Evolutionary conservation across 805 yeast genomes (phyloP).

Genomic region (Pichia kluyveri): DNA sequence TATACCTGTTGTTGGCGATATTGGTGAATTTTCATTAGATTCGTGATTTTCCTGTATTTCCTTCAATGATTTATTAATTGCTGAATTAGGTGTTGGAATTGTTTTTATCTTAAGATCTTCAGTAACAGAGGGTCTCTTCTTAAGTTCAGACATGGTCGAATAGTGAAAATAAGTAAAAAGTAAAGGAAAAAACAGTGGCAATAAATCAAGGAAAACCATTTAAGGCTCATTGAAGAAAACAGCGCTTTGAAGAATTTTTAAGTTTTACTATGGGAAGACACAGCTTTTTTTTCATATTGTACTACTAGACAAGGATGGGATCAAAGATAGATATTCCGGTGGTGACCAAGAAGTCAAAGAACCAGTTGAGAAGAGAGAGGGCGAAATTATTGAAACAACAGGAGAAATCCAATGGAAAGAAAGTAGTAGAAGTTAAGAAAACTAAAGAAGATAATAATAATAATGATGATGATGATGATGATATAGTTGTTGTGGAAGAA

Average conservation of each 20-base stretch:
- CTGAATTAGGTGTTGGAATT: not conserved
- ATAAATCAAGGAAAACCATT: no score
- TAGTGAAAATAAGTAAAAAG: not conserved
- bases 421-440: conserved; percentile 2
- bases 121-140: not conserved
- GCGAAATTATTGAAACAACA: conserved; percentile 24
- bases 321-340: not conserved
- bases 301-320: not conserved
- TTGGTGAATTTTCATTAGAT: not conserved
- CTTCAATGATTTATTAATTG: not conserved
- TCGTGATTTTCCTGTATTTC: not conserved
- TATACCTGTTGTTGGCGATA: not conserved
- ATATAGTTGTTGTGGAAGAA: no score
- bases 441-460: not conserved
- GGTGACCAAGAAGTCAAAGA: conserved; percentile 32
- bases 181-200: no score
- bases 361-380: conserved; percentile 44
- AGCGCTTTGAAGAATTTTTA: no score
- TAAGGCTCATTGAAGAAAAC: no score
- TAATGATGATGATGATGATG: not conserved
- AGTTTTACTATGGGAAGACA: not conserved
- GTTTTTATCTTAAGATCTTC: not conserved
- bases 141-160: not conserved
- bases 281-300: not conserved
- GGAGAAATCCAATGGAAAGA: not conserved